Evolutionary conservation across 1,284 basidiomycete species (phyloP).

Genomic region (Moesziomyces sp.): DNA sequence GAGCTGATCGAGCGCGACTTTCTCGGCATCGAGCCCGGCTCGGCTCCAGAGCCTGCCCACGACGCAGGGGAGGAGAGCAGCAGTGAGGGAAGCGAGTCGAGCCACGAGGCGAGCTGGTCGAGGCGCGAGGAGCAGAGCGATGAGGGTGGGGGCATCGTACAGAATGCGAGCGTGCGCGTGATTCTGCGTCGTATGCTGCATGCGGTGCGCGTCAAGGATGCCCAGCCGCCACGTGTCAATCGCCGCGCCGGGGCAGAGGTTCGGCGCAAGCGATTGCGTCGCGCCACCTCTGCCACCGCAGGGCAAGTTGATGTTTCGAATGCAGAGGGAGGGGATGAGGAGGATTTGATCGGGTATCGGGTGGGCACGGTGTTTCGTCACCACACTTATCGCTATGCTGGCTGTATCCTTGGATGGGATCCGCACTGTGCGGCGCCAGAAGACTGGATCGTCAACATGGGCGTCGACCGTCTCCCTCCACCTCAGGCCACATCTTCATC

Average conservation of each 20-base stretch:
- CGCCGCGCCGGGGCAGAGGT: conserved; percentile 4
- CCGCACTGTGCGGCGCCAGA: conserved; percentile 39
- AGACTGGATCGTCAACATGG: conserved; percentile 55
- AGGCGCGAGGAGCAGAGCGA: neutral
- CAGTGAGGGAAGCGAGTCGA: conserved; percentile 33
- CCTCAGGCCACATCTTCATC: neutral
- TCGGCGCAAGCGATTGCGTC: neutral
- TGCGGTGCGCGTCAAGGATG: conserved; percentile 22
- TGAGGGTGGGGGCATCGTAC: conserved; percentile 1
- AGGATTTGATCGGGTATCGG: conserved; percentile 16
- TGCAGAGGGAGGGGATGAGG: conserved; percentile 2
- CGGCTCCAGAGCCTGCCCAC: neutral
- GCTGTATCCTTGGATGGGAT: conserved; percentile 46
- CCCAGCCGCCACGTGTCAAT: conserved; percentile 15
- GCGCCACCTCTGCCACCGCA: neutral
- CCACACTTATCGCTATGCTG: conserved; percentile 48
- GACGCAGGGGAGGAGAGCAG: conserved; percentile 4
- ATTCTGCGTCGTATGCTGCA: conserved; percentile 28
- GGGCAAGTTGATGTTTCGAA: neutral
- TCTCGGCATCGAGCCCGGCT: conserved; percentile 9
- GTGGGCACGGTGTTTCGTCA: conserved; percentile 54
- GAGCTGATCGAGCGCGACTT: conserved; percentile 34
- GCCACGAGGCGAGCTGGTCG: conserved; percentile 22
- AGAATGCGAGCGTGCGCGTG: conserved; percentile 11
- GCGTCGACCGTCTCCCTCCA: conserved; percentile 34